These are phyloP conservation scores for Aegilops tauschii DNA, from an alignment of 176 grass and related monocot species.

Conservation along the genomic window DNA sequence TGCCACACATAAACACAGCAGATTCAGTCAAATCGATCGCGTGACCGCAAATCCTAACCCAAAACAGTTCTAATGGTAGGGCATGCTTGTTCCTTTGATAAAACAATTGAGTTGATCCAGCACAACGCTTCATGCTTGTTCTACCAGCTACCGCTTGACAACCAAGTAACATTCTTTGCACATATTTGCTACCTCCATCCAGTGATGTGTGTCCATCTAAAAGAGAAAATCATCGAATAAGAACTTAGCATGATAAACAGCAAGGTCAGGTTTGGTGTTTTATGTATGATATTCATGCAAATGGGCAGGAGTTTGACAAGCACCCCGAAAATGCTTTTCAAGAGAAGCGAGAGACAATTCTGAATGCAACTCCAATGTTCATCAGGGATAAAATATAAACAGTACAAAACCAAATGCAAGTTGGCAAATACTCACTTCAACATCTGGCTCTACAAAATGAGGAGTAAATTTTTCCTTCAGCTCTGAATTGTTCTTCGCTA, in stretches of 20 bases:
- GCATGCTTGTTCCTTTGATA: constrained; percentile 53
- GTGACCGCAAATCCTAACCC: neutral
- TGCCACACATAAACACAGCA: neutral
- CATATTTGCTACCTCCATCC: constrained; percentile 72
- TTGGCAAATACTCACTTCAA: no score
- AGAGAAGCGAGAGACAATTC: constrained; percentile 74
- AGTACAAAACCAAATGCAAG: no score
- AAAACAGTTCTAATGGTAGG: no score
- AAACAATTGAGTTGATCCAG: constrained; percentile 82
- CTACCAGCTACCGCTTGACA: constrained; percentile 95
- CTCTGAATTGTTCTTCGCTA: constrained; percentile 81
- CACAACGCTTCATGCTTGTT: constrained; percentile 92
- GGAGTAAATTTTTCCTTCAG: constrained; percentile 78
- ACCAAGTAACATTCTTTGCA: constrained; percentile 83
- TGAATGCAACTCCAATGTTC: neutral
- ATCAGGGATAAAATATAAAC: no score
- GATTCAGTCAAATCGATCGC: neutral
- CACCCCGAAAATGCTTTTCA: constrained; percentile 85
- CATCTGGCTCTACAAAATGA: constrained; percentile 63
- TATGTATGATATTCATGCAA: constrained; percentile 26
- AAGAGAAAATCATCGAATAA: constrained; percentile 27
- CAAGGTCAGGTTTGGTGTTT: constrained; percentile 7
- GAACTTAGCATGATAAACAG: constrained; percentile 20
- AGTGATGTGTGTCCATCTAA: constrained; percentile 75
- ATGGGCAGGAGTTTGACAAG: constrained; percentile 51